Evolutionary conservation across 768 basidiomycete genomes (phyloP), one percentile per base, ranked within the genome.

Genomic region (Suillus alpinus): DNA sequence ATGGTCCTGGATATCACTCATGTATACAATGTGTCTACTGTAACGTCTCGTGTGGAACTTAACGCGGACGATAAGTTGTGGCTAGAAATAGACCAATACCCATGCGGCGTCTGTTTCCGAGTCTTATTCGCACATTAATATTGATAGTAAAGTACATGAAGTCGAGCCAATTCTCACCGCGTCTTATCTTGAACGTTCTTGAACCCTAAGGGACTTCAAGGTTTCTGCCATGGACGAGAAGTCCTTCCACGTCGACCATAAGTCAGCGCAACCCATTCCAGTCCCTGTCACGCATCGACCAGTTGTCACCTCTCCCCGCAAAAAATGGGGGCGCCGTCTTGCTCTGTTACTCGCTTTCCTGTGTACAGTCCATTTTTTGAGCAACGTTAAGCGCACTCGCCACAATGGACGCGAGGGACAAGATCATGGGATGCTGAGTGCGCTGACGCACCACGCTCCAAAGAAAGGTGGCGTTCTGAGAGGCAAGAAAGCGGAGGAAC

Each of bases 401-500:
- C 53, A 32, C 41, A 55, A 57, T 39, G 31, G 59, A 40, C 23
- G 29, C 10, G 23, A 39, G 9, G 53, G 6, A 26, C 60, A 64
- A 37, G 66, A 65, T 32, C 49, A 31, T 44, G 29, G 50, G n/a
- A 58, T 74, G 14, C 53, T 65, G 0, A 10, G 13, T 32, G 71
- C 68, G 31, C 67, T 66, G 39, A 59, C 65, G 60, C 65, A 55
- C 32, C 50, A 71, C 10, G 63, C 60, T 43, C 20, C 39, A 14
- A 61, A 62, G 52, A 61, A 37, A 51, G 63, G 20, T 51, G 59
- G 59, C 14, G 67, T 72, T 23, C 61, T 74, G 52, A 71, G 69
- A 49, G 76, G 74, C 18, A 76, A 69, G 61, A 63, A 69, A 40
- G 79, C 80, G 1, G 82, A 83, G 69, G 61, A 78, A 34, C 64